Base-by-base conservation (phyloP, 305 asterid species). In the Solanum hybrid region DNA sequence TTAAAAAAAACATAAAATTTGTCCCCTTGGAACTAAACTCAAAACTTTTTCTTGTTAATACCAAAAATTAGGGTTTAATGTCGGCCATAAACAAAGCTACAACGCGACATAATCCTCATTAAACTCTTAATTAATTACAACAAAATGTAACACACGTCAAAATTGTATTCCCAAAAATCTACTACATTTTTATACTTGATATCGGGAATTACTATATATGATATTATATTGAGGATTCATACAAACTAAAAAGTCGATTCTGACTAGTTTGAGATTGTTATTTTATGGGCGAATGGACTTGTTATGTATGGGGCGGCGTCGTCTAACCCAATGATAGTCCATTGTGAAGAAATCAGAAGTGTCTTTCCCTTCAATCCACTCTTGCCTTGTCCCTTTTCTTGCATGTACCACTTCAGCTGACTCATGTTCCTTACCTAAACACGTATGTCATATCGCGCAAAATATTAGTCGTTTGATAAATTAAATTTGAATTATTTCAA, bases 251-350 rank as follows among this genome's bases (percentile, higher is more conserved):
- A 79, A 79, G 61, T 11, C 22, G 61, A 79, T 5, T 0, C 6
- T 24, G 4, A 35, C 31, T 78, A 78, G 31, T 35, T 78, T 78
- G 85, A 3, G 3, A 78, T 36, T 1, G 31, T 10, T 11, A 34
- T 78, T 94, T 89, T 8, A 95, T 57, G 98, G 99, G 85, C 90
- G 96, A 37, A 92, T 28, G 86, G 92, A 92, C 91, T 92, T 92
- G 95, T 96, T 96, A 86, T 96, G 97, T 87, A 95, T 93, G 3
- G 98, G 98, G 11, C 94, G 93, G 81, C 97, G 91, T 67, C 89
- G 92, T 92, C 90, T 95, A 28, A 94, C 94, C 90, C 91, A 91
- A 39, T 36, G 42, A 91, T 96, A 96, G 91, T 96, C 98, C 98
- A 94, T 96, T 1, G 93, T 93, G 42, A 92, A 94, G 84, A 93